Percentiles rank a stretch among this genome's conserved stretches.
Conservation (phyloP, 164 flowering plant genomes). For the Houttuynia cordata region DNA sequence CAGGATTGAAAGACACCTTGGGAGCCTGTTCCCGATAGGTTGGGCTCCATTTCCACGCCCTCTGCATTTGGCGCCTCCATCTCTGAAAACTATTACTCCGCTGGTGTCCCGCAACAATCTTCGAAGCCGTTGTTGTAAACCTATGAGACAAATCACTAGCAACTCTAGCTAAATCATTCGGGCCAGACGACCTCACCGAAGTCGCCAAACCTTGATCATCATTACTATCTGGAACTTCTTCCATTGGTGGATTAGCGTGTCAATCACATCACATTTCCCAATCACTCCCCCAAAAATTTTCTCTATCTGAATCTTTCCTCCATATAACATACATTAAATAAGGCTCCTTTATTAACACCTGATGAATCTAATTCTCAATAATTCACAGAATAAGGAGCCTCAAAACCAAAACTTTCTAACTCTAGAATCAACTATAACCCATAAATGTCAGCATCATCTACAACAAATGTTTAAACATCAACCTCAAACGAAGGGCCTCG, state of each 20-base stretch:
- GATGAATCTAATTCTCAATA: no score
- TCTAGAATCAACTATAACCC: no score
- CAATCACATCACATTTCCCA: background rate
- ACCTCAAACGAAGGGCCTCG: no score
- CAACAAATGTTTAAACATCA: no score
- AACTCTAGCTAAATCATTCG: background rate
- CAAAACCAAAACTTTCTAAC: no score
- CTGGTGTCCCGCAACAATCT: constrained; percentile 1
- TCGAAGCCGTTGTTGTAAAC: background rate
- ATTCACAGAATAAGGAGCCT: no score
- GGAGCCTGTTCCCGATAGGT: constrained; percentile 3
- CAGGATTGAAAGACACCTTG: constrained; percentile 58
- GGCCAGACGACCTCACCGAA: background rate
- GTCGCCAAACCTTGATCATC: background rate
- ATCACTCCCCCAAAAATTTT: no score
- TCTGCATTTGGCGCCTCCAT: constrained; percentile 63
- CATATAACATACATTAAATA: no score
- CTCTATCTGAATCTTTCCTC: no score
- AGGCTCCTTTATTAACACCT: no score
- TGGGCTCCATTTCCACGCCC: constrained; percentile 60
- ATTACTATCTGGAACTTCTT: background rate
- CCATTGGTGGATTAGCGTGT: background rate
- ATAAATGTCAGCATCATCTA: no score
- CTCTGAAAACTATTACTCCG: constrained; percentile 47
- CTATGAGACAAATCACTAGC: background rate